Evolutionary conservation across 2,329 filamentous ascomycete species (phyloP).

Genomic region (Pseudogymnoascus sp.): DNA sequence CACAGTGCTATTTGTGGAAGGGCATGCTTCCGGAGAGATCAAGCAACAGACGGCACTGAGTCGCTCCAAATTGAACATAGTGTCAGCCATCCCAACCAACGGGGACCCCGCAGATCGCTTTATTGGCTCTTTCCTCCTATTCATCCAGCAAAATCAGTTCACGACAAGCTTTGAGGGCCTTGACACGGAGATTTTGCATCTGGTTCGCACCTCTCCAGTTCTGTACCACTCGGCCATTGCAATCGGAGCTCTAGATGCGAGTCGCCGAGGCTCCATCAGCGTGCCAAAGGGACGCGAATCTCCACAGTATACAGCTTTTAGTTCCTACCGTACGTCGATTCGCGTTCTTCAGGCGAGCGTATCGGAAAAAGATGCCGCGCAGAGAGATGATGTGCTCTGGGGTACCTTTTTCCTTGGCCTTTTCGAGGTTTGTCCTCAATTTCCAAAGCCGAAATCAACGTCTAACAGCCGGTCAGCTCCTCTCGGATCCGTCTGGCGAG

Average conservation of each 20-base stretch:
- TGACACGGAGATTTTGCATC: slow-evolving; percentile 8
- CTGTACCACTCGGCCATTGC: slow-evolving; percentile 17
- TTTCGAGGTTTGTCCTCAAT: slow-evolving; percentile 15
- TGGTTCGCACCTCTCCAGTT: slow-evolving; percentile 14
- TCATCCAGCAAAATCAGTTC: slow-evolving; percentile 17
- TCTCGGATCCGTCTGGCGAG: slow-evolving; percentile 18
- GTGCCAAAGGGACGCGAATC: not conserved
- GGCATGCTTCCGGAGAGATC: not conserved
- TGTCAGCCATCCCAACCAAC: not conserved
- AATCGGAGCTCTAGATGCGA: slow-evolving; percentile 16
- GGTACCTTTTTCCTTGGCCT: slow-evolving; percentile 20
- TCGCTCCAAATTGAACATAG: not conserved
- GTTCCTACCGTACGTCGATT: slow-evolving; percentile 15
- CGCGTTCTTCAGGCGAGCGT: slow-evolving; percentile 12
- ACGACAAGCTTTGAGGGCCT: slow-evolving; percentile 10
- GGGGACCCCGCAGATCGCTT: not conserved
- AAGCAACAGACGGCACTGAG: not conserved
- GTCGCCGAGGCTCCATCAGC: slow-evolving; percentile 5
- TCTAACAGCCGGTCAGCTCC: slow-evolving; percentile 13
- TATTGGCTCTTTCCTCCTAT: slow-evolving; percentile 16
- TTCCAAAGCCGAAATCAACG: not conserved
- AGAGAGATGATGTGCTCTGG: slow-evolving; percentile 17
- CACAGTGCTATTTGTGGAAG: not conserved
- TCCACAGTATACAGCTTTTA: slow-evolving; percentile 13
- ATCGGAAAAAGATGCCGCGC: not conserved